These are phyloP conservation scores for Cladophialophora yegresii DNA, from an alignment of 2,329 filamentous ascomycete species.

Conservation along the genomic window DNA sequence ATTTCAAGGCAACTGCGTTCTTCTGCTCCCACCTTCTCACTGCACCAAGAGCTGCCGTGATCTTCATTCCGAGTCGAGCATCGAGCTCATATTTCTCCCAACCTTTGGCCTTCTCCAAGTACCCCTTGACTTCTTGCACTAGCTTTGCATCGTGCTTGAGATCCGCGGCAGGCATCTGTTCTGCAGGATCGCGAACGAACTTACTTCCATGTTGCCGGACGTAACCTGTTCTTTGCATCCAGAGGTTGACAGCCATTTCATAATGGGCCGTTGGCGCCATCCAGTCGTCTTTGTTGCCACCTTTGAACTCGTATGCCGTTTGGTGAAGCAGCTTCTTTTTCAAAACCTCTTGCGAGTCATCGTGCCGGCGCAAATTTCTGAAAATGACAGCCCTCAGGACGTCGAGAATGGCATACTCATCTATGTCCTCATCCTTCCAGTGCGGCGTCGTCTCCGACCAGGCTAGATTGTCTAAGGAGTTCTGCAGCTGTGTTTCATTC, in stretches of 20 bases:
- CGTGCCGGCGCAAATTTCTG: constrained; percentile 62
- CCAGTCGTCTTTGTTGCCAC: constrained; percentile 55
- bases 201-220: constrained; percentile 39
- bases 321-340: constrained; percentile 63
- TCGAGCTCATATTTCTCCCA: constrained; percentile 66
- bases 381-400: constrained; percentile 68
- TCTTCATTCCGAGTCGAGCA: constrained; percentile 55
- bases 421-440: constrained; percentile 56
- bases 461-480: constrained; percentile 62
- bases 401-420: constrained; percentile 66
- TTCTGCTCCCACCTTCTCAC: constrained; percentile 47
- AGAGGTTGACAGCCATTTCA: constrained; percentile 79
- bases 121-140: constrained; percentile 57
- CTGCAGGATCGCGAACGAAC: constrained; percentile 16
- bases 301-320: constrained; percentile 52
- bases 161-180: constrained; percentile 25
- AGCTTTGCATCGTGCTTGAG: constrained; percentile 42
- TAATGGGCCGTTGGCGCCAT: constrained; percentile 77
- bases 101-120: constrained; percentile 58
- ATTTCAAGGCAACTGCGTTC: constrained; percentile 18
- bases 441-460: constrained; percentile 60
- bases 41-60: constrained; percentile 50
- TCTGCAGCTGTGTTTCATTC: constrained; percentile 64
- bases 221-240: constrained; percentile 63
- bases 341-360: constrained; percentile 67